A percentile compares a stretch with the other conserved stretches of the same genome.
These are phyloP conservation scores for Termitomyces sp. DNA, from an alignment of 768 basidiomycete species.

Conservation along the genomic window DNA sequence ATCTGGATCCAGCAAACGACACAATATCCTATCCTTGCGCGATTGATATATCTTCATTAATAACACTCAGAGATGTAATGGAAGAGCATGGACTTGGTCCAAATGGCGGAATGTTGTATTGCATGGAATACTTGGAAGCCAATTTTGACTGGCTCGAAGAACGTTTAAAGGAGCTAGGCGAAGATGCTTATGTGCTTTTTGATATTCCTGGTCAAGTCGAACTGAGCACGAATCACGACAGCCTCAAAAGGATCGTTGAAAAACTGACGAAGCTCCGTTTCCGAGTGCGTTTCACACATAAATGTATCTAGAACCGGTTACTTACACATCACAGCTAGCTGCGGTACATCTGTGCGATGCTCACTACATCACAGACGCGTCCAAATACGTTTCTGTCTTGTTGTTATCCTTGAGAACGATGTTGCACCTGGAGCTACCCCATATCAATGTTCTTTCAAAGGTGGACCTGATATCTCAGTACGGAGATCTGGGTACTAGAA, in stretches of 20 bases:
- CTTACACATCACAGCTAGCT: constrained; percentile 54
- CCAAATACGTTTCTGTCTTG: constrained; percentile 91
- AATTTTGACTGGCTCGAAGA: constrained; percentile 88
- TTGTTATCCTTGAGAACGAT: constrained; percentile 91
- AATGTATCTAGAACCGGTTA: not conserved
- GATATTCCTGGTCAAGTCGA: constrained; percentile 98
- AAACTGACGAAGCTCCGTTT: constrained; percentile 70
- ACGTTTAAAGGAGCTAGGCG: constrained; percentile 54
- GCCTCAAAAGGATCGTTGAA: constrained; percentile 74
- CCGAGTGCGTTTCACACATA: constrained; percentile 53
- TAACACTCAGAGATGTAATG: constrained; percentile 88
- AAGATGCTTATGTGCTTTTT: constrained; percentile 84
- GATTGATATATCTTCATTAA: constrained; percentile 76
- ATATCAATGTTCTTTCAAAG: constrained; percentile 95
- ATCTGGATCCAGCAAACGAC: constrained; percentile 94
- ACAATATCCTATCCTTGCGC: constrained; percentile 88
- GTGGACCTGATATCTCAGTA: constrained; percentile 87
- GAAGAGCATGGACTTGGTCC: constrained; percentile 79
- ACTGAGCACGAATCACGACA: constrained; percentile 91
- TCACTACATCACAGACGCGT: constrained; percentile 92
- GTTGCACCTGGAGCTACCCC: constrained; percentile 98
- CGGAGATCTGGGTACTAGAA: constrained; percentile 76
- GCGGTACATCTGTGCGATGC: constrained; percentile 96
- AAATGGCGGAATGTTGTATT: constrained; percentile 94
- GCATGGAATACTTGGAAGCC: constrained; percentile 94